A percentile compares a stretch with the other conserved stretches of the same genome.
phyloP scores from a whole-genome alignment of 495 filamentous ascomycete species.

The Amorphotheca resinae region DNA sequence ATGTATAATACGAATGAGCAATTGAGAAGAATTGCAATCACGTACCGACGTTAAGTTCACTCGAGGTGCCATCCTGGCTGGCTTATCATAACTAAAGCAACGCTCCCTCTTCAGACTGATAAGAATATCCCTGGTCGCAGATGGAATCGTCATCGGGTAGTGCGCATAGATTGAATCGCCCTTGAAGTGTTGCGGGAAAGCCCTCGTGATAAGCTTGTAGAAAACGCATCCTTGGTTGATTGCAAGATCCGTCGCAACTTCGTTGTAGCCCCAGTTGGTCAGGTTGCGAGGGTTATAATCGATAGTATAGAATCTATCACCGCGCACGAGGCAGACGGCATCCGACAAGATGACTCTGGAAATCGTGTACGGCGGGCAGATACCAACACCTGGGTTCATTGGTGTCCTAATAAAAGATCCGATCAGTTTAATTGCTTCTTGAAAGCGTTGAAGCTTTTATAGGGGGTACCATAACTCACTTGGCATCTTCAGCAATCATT shows the following conservation, averaged over 20 bases:
- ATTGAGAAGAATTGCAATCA: too few relatives aligned
- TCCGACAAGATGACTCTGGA: conserved; percentile 76
- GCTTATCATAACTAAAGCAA: neutral
- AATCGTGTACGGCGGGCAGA: conserved; percentile 70
- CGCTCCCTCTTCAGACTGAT: conserved; percentile 23
- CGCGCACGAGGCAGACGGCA: conserved; percentile 70
- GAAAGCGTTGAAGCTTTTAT: neutral
- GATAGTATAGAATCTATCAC: conserved; percentile 73
- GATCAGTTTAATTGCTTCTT: neutral
- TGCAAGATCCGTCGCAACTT: conserved; percentile 49
- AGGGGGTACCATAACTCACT: conserved; percentile 49
- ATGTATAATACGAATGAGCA: too few relatives aligned
- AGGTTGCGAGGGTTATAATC: conserved; percentile 61
- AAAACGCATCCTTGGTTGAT: conserved; percentile 1
- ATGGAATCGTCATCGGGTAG: conserved; percentile 21
- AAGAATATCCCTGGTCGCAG: conserved; percentile 35
- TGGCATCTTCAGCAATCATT: conserved; percentile 67
- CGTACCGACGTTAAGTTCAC: neutral
- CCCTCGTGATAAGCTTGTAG: conserved; percentile 66
- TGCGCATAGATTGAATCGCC: conserved; percentile 37
- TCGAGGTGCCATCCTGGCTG: neutral
- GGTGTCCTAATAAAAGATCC: neutral
- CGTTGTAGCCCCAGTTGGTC: conserved; percentile 61
- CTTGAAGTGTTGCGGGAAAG: conserved; percentile 70
- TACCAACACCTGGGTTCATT: conserved; percentile 55